Evolutionary conservation across 2,329 filamentous ascomycete genomes (phyloP).

Genomic region (Sclerotinia nivalis): DNA sequence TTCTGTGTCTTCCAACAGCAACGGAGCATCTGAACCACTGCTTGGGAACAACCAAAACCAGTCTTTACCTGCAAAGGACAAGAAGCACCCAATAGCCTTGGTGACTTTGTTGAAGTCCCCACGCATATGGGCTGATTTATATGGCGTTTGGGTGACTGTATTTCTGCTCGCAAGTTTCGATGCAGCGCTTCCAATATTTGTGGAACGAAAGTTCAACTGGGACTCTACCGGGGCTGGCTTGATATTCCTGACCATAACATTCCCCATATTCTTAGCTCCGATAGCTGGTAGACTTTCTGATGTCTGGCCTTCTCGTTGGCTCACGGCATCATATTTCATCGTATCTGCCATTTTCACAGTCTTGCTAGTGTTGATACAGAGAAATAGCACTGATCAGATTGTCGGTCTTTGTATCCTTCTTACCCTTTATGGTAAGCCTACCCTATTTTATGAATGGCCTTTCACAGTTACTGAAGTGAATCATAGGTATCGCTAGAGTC

Average conservation of each 20-base stretch:
- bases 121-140: slow-evolving; percentile 44
- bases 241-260: slow-evolving; percentile 57
- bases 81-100: slow-evolving; percentile 32
- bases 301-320: slow-evolving; percentile 60
- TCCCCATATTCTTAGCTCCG: slow-evolving; percentile 60
- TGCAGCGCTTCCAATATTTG: slow-evolving; percentile 55
- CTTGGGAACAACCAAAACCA: slow-evolving; percentile 26
- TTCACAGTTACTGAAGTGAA: neutral
- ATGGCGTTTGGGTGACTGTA: slow-evolving; percentile 48
- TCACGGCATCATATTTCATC: slow-evolving; percentile 59
- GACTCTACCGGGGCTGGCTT: slow-evolving; percentile 55
- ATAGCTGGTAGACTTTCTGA: slow-evolving; percentile 52
- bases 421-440: slow-evolving; percentile 51
- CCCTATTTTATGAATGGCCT: neutral
- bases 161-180: slow-evolving; percentile 55
- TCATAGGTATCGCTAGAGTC: slow-evolving; percentile 22
- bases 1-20: neutral
- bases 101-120: slow-evolving; percentile 44
- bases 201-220: slow-evolving; percentile 55
- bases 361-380: slow-evolving; percentile 61
- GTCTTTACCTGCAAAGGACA: slow-evolving; percentile 21
- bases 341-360: slow-evolving; percentile 58
- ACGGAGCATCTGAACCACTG: slow-evolving; percentile 2
- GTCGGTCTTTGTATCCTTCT: slow-evolving; percentile 65
- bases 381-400: slow-evolving; percentile 59